Conservation (phyloP, 2,329 filamentous ascomycete genomes). For the Pseudogymnoascus sp. region DNA sequence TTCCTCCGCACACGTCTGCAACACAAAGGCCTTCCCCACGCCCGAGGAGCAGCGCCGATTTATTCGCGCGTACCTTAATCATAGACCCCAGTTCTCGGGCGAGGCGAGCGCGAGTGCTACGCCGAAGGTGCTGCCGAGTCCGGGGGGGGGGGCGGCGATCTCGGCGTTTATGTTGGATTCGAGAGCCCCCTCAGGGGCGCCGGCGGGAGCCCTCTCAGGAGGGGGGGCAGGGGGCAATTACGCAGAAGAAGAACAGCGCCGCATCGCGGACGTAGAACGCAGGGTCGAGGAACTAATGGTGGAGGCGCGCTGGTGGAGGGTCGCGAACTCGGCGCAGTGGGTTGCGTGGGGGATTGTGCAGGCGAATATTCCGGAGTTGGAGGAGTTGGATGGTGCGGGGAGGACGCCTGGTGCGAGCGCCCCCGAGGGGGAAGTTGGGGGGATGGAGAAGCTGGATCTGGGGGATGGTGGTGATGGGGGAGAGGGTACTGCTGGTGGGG, state of each 20-base stretch:
- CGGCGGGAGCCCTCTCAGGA: neutral
- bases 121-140: constrained; percentile 16
- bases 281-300: constrained; percentile 63
- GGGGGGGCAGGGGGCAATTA: constrained; percentile 11
- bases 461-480: constrained; percentile 12
- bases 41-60: constrained; percentile 76
- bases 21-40: constrained; percentile 63
- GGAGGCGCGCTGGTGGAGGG: constrained; percentile 77
- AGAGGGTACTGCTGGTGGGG: neutral
- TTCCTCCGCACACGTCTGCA: constrained; percentile 56
- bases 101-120: constrained; percentile 32
- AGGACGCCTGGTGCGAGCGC: neutral
- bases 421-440: neutral
- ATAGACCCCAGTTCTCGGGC: constrained; percentile 59
- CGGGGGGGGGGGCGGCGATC: constrained; percentile 16
- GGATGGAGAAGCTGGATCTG: constrained; percentile 16
- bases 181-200: constrained; percentile 43
- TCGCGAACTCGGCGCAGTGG: constrained; percentile 85
- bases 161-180: constrained; percentile 70
- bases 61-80: constrained; percentile 76
- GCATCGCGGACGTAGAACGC: constrained; percentile 56
- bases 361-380: constrained; percentile 72
- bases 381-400: constrained; percentile 37
- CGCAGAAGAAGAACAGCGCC: constrained; percentile 49
- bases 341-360: constrained; percentile 95